Evolutionary conservation across 805 yeast genomes (phyloP), one percentile per base, ranked within the genome.

Genomic region (Ogataea paradorogensis): DNA sequence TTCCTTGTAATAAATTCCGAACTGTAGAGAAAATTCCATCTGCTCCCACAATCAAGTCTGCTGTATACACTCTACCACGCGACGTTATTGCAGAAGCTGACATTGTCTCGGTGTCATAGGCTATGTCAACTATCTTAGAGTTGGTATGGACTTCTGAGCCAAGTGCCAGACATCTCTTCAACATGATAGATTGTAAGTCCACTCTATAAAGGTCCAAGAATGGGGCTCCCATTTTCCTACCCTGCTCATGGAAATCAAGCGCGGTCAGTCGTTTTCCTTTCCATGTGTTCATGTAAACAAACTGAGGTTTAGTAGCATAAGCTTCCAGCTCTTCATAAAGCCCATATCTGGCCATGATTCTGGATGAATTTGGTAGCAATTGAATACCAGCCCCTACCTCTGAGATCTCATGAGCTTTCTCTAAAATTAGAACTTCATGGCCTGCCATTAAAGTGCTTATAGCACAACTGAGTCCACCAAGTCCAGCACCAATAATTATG

Each of bases 301-400:
- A 9, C 26, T 45, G 33, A 31, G 62, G 62, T 27, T 37, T 15
- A 18, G 53, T 47, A 20, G 55, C 41, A 27, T 38, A 18, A 6
- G 42, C 27, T 14, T 27, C 24, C 1, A 56, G 40, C 30, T 27
- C 32, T 5, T 38, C 33, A 20, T 29, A 10, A 26, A 49, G 16
- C 15, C 61, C 62, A 27, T 52, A 49, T 11, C 40, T 25, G 11
- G 43, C 42, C 30, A 59, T 35, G 18, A 59, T 55, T 27, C 53
- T 44, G 2, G 53, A 42, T 5, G 62, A 55, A 10, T 55, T 53
- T 10, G 63, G 62, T 20, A 60, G 50, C 18, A 52, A 38, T 43
- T 56, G 61, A 28, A 56, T 52, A 15, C 61, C 61, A 11, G 62
- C 62, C 9, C 62, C 62, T 28, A 57, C 58, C 40, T 57, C 62